Percentiles rank a stretch among this genome's conserved stretches.
These are phyloP conservation scores for Stevia rebaudiana DNA, from an alignment of 140 eudicot species.

Conservation along the genomic window DNA sequence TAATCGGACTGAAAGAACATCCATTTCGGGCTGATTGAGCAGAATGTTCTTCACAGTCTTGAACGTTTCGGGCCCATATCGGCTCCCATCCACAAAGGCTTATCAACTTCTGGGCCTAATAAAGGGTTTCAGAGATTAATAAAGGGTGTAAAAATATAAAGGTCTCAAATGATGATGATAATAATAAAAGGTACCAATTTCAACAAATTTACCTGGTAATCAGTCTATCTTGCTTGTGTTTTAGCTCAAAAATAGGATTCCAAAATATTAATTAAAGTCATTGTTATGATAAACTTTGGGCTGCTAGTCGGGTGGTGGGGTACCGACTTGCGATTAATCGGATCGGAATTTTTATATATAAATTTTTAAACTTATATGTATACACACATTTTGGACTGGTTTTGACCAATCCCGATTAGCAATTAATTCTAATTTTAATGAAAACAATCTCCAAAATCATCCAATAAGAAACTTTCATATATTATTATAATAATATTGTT, in stretches of 20 bases:
- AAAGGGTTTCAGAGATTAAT: not conserved
- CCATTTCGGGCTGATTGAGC: slow-evolving; percentile 91
- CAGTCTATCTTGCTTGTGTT: not conserved
- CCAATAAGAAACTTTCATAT: not conserved
- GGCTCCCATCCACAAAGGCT: slow-evolving; percentile 99
- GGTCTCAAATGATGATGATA: not conserved
- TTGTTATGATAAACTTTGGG: too few species aligned
- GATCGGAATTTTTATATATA: too few species aligned
- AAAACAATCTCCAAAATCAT: not conserved
- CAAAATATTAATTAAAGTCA: not conserved
- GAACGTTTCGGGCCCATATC: slow-evolving; percentile 79
- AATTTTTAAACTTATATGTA: too few species aligned
- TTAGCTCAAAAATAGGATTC: not conserved
- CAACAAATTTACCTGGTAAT: not conserved
- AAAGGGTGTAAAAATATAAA: not conserved
- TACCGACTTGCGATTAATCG: too few species aligned
- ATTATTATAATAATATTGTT: not conserved
- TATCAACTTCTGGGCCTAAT: slow-evolving; percentile 81
- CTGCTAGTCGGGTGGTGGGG: too few species aligned
- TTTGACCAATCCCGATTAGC: too few species aligned
- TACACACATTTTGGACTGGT: too few species aligned
- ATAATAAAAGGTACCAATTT: not conserved
- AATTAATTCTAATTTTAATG: not conserved
- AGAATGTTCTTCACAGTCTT: slow-evolving; percentile 95
- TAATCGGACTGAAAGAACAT: slow-evolving; percentile 55